Evolutionary conservation across 805 yeast species (phyloP), one percentile per base, ranked within the genome.

Genomic region (Myxozyma monticola): DNA sequence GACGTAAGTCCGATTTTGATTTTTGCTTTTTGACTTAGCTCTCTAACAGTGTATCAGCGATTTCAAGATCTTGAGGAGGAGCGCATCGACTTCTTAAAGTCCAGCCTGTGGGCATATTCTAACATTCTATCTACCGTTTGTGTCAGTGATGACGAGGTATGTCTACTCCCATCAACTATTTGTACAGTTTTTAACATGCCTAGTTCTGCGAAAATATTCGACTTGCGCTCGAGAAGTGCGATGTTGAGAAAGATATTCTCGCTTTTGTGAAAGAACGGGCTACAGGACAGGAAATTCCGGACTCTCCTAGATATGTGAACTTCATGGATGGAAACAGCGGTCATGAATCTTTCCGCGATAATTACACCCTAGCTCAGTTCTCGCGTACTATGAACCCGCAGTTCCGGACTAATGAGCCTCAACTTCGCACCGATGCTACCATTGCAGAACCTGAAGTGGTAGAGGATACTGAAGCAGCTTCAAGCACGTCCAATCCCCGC

Each of bases 61-160:
- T 72, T 84, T 55, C 89, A 88, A 67, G 76, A 71, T 45, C 66
- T 85, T 40, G 96, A 88, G 63, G 78, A 80, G 42, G 88, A 85
- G 63, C 76, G 90, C 55, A 77, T 86, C 48, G 84, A 83, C 60
- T 76, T 81, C 54, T 63, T 85, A 49, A 84, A 86, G 61, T 72
- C 83, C 15, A 85, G 82, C 59, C 67, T 88, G 51, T 88, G 95
- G 85, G 85, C 81, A 37, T 87, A 75, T 62, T 81, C 91, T 40
- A 88, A 88, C 66, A 74, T 81, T 34, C 73, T 85, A 7, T 85
- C 95, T 6, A 75, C 87, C 0, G 74, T 82, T 2, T 88, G 96
- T 64, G 90, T 88, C 28, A 78, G 80, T 37, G 85, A 84, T 61
- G 96, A 88, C 63, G 83, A 53, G 49, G 49, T 45, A 37, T 9